Evolutionary conservation across 768 basidiomycete genomes (phyloP).

Genomic region (Termitomyces eurrhizus): DNA sequence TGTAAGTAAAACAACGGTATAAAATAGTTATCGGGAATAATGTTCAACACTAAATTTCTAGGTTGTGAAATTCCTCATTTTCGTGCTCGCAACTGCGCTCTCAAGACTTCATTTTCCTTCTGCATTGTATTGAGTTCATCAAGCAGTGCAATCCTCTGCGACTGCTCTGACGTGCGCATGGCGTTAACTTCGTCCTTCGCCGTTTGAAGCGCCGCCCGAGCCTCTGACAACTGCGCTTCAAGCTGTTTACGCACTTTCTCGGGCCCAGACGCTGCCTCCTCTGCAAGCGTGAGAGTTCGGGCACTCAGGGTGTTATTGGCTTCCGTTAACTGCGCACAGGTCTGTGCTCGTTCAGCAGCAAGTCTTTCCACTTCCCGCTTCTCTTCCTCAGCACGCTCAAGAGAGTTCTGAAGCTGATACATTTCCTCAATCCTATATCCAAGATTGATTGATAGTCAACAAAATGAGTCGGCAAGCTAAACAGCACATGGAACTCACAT

Average conservation of each 20-base stretch:
- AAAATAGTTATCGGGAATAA: not conserved
- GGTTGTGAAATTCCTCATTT: slow-evolving; percentile 30
- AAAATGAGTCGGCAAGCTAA: slow-evolving; percentile 3
- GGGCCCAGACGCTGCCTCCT: slow-evolving; percentile 57
- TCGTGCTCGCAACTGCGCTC: slow-evolving; percentile 64
- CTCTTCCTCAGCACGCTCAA: slow-evolving; percentile 59
- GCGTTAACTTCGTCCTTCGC: slow-evolving; percentile 67
- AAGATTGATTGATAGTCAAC: slow-evolving; percentile 11
- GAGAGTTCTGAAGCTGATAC: slow-evolving; percentile 49
- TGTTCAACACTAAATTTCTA: not conserved
- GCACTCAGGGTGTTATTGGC: slow-evolving; percentile 78
- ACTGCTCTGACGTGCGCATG: slow-evolving; percentile 69
- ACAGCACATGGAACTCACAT: slow-evolving; percentile 40
- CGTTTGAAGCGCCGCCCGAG: slow-evolving; percentile 54
- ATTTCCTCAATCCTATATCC: slow-evolving; percentile 61
- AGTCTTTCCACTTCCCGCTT: slow-evolving; percentile 67
- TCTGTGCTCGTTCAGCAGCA: slow-evolving; percentile 71
- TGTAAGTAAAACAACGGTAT: not conserved
- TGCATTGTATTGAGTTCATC: slow-evolving; percentile 87
- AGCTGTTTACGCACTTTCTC: slow-evolving; percentile 60
- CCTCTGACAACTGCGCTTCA: slow-evolving; percentile 59
- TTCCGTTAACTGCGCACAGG: slow-evolving; percentile 66
- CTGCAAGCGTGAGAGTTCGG: slow-evolving; percentile 64
- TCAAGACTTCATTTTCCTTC: slow-evolving; percentile 68
- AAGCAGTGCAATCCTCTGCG: slow-evolving; percentile 76